These are phyloP conservation scores for Trypanosoma rangeli DNA, from an alignment of 208 protist genomes.

Conservation along the genomic window DNA sequence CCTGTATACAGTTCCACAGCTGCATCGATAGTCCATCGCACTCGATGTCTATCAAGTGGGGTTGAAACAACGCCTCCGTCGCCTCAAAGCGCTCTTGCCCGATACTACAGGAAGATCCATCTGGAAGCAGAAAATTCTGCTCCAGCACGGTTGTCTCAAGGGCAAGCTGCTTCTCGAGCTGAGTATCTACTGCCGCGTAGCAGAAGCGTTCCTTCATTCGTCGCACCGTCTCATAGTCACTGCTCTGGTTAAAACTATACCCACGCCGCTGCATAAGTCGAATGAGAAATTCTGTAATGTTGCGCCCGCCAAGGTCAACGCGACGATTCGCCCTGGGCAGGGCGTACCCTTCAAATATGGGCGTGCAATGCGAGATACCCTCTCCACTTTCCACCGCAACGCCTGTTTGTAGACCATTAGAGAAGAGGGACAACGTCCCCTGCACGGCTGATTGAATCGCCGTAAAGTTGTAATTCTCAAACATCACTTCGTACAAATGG, in stretches of 20 bases:
- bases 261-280: constrained; percentile 81
- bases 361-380: constrained; percentile 98
- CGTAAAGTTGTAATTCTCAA: constrained; percentile 96
- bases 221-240: constrained; percentile 96
- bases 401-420: constrained; percentile 95
- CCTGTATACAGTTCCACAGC: constrained; percentile 95
- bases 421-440: constrained; percentile 95
- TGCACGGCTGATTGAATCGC: constrained; percentile 90
- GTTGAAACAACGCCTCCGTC: constrained; percentile 97
- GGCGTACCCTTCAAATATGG: constrained; percentile 96
- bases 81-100: constrained; percentile 92
- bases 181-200: constrained; percentile 86
- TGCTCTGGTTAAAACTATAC: constrained; percentile 93
- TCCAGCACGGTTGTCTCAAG: constrained; percentile 66
- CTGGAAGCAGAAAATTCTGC: constrained; percentile 76
- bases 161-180: constrained; percentile 91
- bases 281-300: constrained; percentile 96
- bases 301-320: constrained; percentile 96
- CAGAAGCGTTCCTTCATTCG: constrained; percentile 95
- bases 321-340: constrained; percentile 62
- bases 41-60: constrained; percentile 93
- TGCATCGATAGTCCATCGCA: constrained; percentile 83
- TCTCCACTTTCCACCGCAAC: constrained; percentile 98
- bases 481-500: constrained; percentile 93
- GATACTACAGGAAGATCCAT: constrained; percentile 93